phyloP scores from a whole-genome alignment of 768 basidiomycete genomes.

The Auricularia sp. region DNA sequence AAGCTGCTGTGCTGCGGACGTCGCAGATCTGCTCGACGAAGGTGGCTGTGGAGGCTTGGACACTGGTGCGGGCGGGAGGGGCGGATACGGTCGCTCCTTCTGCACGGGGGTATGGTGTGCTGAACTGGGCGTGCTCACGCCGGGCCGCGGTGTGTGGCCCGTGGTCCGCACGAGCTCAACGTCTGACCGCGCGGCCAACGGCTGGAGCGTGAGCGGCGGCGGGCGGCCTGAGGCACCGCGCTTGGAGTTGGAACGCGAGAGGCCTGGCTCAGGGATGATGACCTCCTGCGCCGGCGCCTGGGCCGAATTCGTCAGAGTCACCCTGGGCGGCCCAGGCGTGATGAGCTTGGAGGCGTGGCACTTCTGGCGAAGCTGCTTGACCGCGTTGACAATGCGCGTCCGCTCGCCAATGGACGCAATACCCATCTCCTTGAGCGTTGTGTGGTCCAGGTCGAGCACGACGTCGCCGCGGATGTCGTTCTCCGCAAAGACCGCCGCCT shows the following conservation, averaged over 20 bases:
- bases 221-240: background rate
- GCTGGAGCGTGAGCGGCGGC: background rate
- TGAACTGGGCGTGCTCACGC: slow-evolving; percentile 23
- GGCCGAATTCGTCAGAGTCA: background rate
- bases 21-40: slow-evolving; percentile 21
- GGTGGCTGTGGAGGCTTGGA: slow-evolving; percentile 50
- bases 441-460: slow-evolving; percentile 82
- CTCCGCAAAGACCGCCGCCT: slow-evolving; percentile 58
- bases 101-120: slow-evolving; percentile 24
- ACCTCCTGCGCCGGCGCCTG: background rate
- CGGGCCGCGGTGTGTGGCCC: slow-evolving; percentile 3
- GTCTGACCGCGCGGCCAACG: background rate
- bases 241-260: background rate
- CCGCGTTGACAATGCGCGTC: slow-evolving; percentile 74
- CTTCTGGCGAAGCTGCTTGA: slow-evolving; percentile 64
- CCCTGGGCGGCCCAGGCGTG: background rate
- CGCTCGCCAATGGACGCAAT: slow-evolving; percentile 85
- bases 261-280: background rate
- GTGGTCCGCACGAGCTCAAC: slow-evolving; percentile 5
- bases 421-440: slow-evolving; percentile 82
- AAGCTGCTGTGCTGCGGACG: slow-evolving; percentile 20
- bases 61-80: slow-evolving; percentile 60
- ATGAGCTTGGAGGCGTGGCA: slow-evolving; percentile 1
- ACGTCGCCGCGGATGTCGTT: slow-evolving; percentile 93
- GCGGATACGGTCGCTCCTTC: slow-evolving; percentile 38